Base-by-base conservation (phyloP, 768 basidiomycete species). In the Lepiota brunneoincarnata region DNA sequence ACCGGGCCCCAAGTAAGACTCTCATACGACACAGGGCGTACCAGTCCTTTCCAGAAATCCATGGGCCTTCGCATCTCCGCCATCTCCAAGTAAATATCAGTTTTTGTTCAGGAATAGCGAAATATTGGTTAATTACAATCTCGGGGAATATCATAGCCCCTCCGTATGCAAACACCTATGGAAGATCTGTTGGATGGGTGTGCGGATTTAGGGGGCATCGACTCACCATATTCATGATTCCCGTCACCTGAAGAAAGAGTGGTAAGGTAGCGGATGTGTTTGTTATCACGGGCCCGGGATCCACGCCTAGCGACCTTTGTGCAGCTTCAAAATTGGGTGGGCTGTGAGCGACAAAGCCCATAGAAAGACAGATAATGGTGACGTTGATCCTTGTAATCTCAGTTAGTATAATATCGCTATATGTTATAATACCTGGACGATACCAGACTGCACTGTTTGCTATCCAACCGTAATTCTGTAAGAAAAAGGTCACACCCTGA, bases 41-140 rank as follows among this genome's bases (percentile, higher is more conserved):
- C 79, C 81, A 84, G 83, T 37, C 79, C 83, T 60, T 84, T 84
- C 80, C 81, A 84, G 62, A 86, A 86, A 60, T 86, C 84, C 77
- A 80, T 79, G 1, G 84, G 84, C 4, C 83, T 74, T 20, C 77
- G 73, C 84, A 86, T 86, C 64, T 86, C 84, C 2, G 82, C 78
- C 75, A 86, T 76, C 67, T 83, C 66, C 40, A 66, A 63, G 15
- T 58, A 15, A 26, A 4, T 15, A 20, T 47, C 24, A 47, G 31
- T 47, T 31, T 9, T 9, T 9, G 9, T 35, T 20, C 28, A 20
- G 28, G 26, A 31, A n/a, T 24, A 12, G 6, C 24, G 11, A 49
- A 26, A 28, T 7, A 34, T 28, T 9, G 20, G 17, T 15, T 28
- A 51, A 63, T 14, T 23, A 67, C 69, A 41, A 76, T 75, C 58